Conservation (phyloP, 2,329 filamentous ascomycete species). For the Aspergillus sp. region DNA sequence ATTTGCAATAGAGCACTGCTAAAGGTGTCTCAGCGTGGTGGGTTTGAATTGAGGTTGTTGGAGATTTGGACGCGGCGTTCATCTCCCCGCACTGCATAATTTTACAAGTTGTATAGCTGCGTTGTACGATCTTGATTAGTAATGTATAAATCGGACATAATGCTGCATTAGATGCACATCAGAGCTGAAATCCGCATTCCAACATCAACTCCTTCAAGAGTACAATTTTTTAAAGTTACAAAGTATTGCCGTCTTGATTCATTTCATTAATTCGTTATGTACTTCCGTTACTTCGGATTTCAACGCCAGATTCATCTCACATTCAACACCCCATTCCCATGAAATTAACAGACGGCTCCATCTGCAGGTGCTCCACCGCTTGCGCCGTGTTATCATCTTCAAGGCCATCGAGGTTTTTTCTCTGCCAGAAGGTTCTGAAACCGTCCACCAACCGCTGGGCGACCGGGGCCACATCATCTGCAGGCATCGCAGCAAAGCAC, state of each 20-base stretch:
- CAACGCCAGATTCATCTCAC: background rate
- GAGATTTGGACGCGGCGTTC: background rate
- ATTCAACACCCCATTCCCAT: conserved; percentile 20
- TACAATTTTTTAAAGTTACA: background rate
- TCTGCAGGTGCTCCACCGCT: conserved; percentile 5
- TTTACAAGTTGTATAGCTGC: background rate
- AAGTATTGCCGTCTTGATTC: background rate
- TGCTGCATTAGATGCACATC: background rate
- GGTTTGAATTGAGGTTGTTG: conserved; percentile 2
- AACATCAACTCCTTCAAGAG: background rate
- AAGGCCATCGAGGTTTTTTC: conserved; percentile 55
- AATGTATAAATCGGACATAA: conserved; percentile 1
- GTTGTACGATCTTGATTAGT: background rate
- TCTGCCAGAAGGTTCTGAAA: conserved; percentile 72
- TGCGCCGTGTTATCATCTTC: conserved; percentile 21
- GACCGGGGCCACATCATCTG: conserved; percentile 64
- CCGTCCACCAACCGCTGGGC: conserved; percentile 67
- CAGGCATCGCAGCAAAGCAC: conserved; percentile 82
- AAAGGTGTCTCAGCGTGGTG: background rate
- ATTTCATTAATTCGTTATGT: background rate
- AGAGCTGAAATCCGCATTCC: background rate
- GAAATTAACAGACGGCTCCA: conserved; percentile 11
- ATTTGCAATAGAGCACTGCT: background rate
- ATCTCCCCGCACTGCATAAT: conserved; percentile 10
- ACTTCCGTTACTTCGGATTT: background rate